Conservation (phyloP, 2,329 filamentous ascomycete species). For the Escovopsis sp. region DNA sequence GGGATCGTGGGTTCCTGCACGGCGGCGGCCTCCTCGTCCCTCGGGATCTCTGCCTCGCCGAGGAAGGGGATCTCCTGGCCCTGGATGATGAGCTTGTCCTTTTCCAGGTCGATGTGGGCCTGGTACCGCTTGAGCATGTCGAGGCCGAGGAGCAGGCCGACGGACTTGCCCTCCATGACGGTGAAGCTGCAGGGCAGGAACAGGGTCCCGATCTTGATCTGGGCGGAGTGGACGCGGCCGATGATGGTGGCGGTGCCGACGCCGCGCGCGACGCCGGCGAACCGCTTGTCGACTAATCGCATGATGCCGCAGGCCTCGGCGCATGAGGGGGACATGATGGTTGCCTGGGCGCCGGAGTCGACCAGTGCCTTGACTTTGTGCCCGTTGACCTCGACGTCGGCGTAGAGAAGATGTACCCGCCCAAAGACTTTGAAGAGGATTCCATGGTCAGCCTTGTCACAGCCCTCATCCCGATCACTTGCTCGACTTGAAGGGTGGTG, state of each 20-base stretch:
- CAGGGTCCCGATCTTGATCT: slow-evolving; percentile 80
- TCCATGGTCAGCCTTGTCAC: too few species aligned
- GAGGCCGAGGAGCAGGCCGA: slow-evolving; percentile 81
- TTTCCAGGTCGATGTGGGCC: slow-evolving; percentile 75
- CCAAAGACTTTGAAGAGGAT: slow-evolving; percentile 56
- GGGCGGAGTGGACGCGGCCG: slow-evolving; percentile 85
- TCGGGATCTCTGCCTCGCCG: slow-evolving; percentile 89
- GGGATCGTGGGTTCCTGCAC: slow-evolving; percentile 70
- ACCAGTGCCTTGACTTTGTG: slow-evolving; percentile 89
- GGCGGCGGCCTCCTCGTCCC: slow-evolving; percentile 58
- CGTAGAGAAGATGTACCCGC: slow-evolving; percentile 89
- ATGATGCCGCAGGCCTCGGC: slow-evolving; percentile 91
- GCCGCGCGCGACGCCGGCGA: slow-evolving; percentile 79
- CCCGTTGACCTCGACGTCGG: slow-evolving; percentile 88
- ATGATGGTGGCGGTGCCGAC: slow-evolving; percentile 92
- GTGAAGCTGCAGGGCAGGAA: slow-evolving; percentile 92
- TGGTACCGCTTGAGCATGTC: slow-evolving; percentile 97
- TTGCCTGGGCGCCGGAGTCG: slow-evolving; percentile 92
- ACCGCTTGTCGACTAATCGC: slow-evolving; percentile 85
- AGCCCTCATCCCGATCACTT: too few species aligned
- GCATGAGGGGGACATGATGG: slow-evolving; percentile 93
- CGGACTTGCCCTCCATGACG: slow-evolving; percentile 97
- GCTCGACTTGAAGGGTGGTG: too few species aligned
- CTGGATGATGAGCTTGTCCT: slow-evolving; percentile 76
- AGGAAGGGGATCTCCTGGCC: slow-evolving; percentile 81